Percentiles rank a stretch among this genome's conserved stretches.
Evolutionary conservation across 1,139 yeast genomes (phyloP).

Genomic region (Trichomonascaceae sp.): DNA sequence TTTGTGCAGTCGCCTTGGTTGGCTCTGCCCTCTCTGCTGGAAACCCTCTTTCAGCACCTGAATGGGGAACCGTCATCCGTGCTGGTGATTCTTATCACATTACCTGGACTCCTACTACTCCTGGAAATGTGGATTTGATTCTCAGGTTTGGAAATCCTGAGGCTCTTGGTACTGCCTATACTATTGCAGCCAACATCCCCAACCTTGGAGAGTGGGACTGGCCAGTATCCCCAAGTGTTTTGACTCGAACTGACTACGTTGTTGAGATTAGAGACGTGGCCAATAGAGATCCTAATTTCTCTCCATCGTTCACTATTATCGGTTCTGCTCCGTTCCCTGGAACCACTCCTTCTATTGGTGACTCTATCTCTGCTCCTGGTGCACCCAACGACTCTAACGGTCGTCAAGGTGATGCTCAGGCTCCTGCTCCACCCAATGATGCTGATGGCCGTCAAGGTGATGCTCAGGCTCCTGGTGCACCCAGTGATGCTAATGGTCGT

Average conservation of each 20-base stretch:
- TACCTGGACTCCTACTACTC: constrained; percentile 27
- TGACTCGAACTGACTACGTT: constrained; percentile 29
- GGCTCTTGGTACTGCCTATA: constrained; percentile 21
- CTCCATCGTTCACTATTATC: constrained; percentile 30
- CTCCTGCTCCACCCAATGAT: too few species aligned
- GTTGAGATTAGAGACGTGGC: constrained; percentile 30
- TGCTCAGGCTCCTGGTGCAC: too few species aligned
- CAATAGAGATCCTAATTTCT: constrained; percentile 24
- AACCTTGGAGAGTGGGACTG: constrained; percentile 30
- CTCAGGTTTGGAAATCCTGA: constrained; percentile 27
- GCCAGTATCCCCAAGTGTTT: constrained; percentile 23
- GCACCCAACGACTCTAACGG: too few species aligned
- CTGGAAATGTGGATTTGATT: constrained; percentile 27
- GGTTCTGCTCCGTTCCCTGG: constrained; percentile 9
- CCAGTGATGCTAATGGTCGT: too few species aligned
- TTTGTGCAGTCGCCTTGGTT: constrained; percentile 20
- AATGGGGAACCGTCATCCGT: constrained; percentile 27
- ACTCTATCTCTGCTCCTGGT: neutral
- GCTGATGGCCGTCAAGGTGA: neutral
- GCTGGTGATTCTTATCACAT: constrained; percentile 23
- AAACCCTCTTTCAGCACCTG: constrained; percentile 27
- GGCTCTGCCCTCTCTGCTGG: constrained; percentile 25
- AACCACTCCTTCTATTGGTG: neutral
- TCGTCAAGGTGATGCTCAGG: neutral
- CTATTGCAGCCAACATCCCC: constrained; percentile 26